These are phyloP conservation scores for Arthromyces matolae DNA, from an alignment of 768 basidiomycete genomes.

Conservation along the genomic window DNA sequence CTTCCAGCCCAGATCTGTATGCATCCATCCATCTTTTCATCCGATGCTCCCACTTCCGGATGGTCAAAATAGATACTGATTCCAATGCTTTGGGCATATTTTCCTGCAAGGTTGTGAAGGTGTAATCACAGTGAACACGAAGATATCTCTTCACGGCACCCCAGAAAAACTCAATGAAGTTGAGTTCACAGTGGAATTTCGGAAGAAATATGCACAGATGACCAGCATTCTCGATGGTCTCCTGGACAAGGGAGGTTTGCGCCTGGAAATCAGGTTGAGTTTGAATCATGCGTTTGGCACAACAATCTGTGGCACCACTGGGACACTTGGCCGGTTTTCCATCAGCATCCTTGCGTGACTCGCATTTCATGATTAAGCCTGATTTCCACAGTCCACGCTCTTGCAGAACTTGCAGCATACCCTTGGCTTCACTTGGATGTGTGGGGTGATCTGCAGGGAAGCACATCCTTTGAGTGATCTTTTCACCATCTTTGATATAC, in stretches of 20 bases:
- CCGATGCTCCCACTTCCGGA: slow-evolving; percentile 1
- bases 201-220: background rate
- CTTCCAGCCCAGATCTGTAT: background rate
- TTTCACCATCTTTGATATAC: background rate
- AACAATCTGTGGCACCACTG: background rate
- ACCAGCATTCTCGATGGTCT: background rate
- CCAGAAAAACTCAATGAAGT: too few relatives aligned
- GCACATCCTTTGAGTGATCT: slow-evolving; percentile 3
- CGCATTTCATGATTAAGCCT: background rate
- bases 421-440: background rate
- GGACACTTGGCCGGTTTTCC: background rate
- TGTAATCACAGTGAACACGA: background rate
- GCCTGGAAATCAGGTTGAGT: background rate
- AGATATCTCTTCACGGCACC: background rate
- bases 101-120: background rate
- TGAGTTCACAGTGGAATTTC: too few relatives aligned
- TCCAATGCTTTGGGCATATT: background rate
- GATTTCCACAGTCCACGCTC: background rate
- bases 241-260: background rate
- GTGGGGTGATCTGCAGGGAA: background rate
- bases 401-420: background rate
- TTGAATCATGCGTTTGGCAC: background rate
- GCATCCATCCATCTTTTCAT: background rate
- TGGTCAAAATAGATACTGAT: background rate
- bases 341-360: background rate